A percentile compares a stretch with the other conserved stretches of the same genome.
phyloP scores from a whole-genome alignment of 345 rosid genomes.

The Geranium rotundifolium region DNA sequence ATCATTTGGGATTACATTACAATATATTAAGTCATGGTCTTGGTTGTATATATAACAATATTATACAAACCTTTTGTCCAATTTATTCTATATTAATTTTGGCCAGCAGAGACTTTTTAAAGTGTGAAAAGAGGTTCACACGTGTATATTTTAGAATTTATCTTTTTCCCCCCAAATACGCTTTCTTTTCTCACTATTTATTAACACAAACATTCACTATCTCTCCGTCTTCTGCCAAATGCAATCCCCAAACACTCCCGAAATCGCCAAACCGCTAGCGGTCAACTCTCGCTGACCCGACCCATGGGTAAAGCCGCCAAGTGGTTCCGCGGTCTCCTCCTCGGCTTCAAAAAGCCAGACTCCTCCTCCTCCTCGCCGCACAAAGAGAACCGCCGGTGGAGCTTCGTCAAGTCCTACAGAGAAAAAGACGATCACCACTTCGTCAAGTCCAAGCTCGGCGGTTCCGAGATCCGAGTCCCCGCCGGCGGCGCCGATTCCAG shows the following conservation, averaged over 20 bases:
- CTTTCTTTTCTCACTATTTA: no score
- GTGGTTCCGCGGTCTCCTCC: constrained; percentile 62
- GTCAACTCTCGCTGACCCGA: neutral
- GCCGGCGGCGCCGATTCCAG: constrained; percentile 2
- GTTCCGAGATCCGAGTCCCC: neutral
- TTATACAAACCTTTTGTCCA: no score
- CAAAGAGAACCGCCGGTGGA: constrained; percentile 72
- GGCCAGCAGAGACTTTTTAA: no score
- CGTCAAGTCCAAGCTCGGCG: neutral
- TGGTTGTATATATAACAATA: no score
- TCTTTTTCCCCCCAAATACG: no score
- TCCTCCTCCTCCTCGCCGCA: constrained; percentile 11
- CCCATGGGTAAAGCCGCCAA: constrained; percentile 73
- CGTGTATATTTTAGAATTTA: neutral
- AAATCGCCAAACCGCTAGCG: neutral
- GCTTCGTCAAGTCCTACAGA: constrained; percentile 65
- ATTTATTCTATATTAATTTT: no score
- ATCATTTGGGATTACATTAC: no score
- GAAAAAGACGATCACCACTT: constrained; percentile 17
- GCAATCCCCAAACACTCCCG: constrained; percentile 1
- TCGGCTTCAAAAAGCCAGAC: constrained; percentile 61
- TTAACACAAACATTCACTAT: neutral
- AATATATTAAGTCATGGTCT: no score
- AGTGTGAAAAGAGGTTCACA: neutral
- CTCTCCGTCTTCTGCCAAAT: neutral